A percentile compares a stretch with the other conserved stretches of the same genome.
These are phyloP conservation scores for Odontarrhena argentea DNA, from an alignment of 345 rosid species.

Conservation along the genomic window DNA sequence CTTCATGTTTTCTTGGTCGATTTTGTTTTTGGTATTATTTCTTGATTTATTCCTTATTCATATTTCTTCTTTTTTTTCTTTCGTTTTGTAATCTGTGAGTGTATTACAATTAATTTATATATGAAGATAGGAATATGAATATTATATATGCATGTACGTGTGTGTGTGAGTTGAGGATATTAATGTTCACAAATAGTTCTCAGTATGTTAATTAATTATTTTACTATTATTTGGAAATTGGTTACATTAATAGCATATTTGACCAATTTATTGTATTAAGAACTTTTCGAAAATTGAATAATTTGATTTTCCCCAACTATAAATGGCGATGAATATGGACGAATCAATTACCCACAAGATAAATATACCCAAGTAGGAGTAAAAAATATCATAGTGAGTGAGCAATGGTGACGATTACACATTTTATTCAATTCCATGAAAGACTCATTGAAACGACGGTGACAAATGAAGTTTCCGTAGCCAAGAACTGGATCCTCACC, in stretches of 20 bases:
- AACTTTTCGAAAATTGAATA: slow-evolving; percentile 12
- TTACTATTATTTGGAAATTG: background rate
- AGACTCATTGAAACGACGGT: slow-evolving; percentile 32
- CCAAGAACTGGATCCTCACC: slow-evolving; percentile 31
- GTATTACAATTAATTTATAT: slow-evolving; percentile 18
- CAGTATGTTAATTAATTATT: background rate
- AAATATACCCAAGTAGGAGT: background rate
- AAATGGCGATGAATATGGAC: slow-evolving; percentile 19
- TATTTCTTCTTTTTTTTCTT: slow-evolving; percentile 20
- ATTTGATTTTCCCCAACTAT: background rate
- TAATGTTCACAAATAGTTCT: background rate
- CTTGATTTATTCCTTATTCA: background rate
- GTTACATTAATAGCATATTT: slow-evolving; percentile 15
- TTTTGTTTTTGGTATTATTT: slow-evolving; percentile 20
- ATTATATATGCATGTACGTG: background rate
- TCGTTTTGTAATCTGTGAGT: slow-evolving; percentile 28
- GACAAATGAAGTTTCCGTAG: slow-evolving; percentile 34
- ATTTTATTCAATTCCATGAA: background rate
- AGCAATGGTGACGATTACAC: slow-evolving; percentile 15
- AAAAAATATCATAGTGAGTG: background rate
- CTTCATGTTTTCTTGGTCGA: slow-evolving; percentile 27
- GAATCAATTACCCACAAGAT: background rate
- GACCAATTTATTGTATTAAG: slow-evolving; percentile 8
- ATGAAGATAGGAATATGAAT: slow-evolving; percentile 24
- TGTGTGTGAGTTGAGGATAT: background rate